These are phyloP conservation scores for Plasmodium sp. DNA, from an alignment of 169 alveolate species.

Conservation along the genomic window DNA sequence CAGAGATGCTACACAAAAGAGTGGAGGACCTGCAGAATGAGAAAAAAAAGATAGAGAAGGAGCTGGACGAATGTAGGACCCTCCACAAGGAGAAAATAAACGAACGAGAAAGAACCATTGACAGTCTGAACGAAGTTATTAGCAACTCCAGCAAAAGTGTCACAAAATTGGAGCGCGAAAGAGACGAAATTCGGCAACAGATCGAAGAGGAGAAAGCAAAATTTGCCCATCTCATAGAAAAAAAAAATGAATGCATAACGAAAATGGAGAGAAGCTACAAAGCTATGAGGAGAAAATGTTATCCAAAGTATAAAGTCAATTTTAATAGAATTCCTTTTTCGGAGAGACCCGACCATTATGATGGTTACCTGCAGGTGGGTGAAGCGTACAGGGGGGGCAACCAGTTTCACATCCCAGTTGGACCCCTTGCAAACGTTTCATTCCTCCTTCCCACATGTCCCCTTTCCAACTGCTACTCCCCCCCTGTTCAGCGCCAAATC, in stretches of 20 bases:
- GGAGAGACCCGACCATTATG: not conserved
- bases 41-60: slow-evolving; percentile 7
- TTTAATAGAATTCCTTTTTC: slow-evolving; percentile 43
- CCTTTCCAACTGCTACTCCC: not conserved
- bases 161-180: slow-evolving; percentile 2
- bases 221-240: slow-evolving; percentile 8
- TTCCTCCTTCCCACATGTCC: not conserved
- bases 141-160: not conserved
- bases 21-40: slow-evolving; percentile 35
- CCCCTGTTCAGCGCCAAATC: slow-evolving; percentile 6
- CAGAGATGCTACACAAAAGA: slow-evolving; percentile 54
- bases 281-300: slow-evolving; percentile 26
- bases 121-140: slow-evolving; percentile 20
- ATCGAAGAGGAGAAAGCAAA: slow-evolving; percentile 25
- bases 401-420: not conserved
- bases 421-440: not conserved
- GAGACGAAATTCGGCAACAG: slow-evolving; percentile 26
- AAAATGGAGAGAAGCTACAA: slow-evolving; percentile 14
- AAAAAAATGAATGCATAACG: slow-evolving; percentile 5
- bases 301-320: slow-evolving; percentile 19
- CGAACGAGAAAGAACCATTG: slow-evolving; percentile 31
- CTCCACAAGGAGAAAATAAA: slow-evolving; percentile 24
- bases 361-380: slow-evolving; percentile 33
- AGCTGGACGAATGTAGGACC: slow-evolving; percentile 5
- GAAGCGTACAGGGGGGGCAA: not conserved